Percentiles rank a stretch among this genome's conserved stretches.
Evolutionary conservation across 2,329 filamentous ascomycete genomes (phyloP).

Genomic region (Huntiella bhutanensis): DNA sequence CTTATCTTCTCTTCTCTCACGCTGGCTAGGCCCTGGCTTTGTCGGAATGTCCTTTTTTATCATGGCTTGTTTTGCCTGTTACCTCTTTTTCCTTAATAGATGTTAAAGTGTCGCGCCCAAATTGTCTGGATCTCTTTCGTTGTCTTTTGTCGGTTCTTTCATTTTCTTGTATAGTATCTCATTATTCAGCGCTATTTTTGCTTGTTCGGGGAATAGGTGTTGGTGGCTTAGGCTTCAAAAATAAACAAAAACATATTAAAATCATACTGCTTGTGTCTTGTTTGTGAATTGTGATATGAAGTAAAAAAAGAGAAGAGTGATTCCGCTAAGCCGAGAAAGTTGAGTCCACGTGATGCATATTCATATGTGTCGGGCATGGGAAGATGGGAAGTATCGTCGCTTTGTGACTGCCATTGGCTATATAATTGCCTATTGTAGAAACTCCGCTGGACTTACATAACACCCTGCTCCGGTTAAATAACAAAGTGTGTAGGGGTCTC

Average conservation of each 20-base stretch:
- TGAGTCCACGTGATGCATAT: no score
- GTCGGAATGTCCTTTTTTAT: constrained; percentile 2
- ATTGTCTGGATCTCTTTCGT: neutral
- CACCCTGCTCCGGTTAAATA: neutral
- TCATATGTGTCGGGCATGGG: no score
- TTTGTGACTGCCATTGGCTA: neutral
- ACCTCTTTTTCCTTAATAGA: neutral
- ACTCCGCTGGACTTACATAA: neutral
- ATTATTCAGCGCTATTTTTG: no score
- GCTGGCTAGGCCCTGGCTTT: neutral
- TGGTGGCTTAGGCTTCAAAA: neutral
- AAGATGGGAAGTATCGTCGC: no score
- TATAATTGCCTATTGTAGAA: neutral
- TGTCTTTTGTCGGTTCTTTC: neutral
- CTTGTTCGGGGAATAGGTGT: no score
- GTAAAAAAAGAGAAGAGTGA: neutral
- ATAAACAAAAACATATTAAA: neutral
- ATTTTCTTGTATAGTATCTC: neutral
- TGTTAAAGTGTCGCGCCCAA: neutral
- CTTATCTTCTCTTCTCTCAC: no score
- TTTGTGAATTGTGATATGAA: neutral
- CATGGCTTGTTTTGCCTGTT: constrained; percentile 2
- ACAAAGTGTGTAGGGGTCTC: no score
- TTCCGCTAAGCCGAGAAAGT: no score
- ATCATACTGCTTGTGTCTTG: neutral